phyloP scores from a whole-genome alignment of 345 rosid genomes.

The Trapa incisa region DNA sequence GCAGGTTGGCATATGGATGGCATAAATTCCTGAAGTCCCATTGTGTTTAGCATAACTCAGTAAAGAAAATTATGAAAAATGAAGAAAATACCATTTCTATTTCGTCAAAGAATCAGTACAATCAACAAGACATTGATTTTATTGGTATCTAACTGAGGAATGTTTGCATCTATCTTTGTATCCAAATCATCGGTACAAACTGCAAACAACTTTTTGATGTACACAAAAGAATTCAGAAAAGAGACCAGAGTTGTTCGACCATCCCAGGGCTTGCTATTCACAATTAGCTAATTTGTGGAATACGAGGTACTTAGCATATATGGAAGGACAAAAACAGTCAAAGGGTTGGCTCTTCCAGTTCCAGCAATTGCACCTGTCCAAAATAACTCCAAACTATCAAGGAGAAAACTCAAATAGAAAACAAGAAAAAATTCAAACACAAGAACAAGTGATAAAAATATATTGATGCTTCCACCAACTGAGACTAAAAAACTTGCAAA shows the following conservation, averaged over 20 bases:
- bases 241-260: not conserved
- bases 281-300: slow-evolving; percentile 20
- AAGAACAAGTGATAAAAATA: not conserved
- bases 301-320: slow-evolving; percentile 28
- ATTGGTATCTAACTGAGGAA: slow-evolving; percentile 1
- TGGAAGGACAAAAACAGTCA: slow-evolving; percentile 47
- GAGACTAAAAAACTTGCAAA: not conserved
- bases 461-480: not conserved
- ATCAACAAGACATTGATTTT: not conserved
- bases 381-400: slow-evolving; percentile 58
- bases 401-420: slow-evolving; percentile 24
- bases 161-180: not conserved
- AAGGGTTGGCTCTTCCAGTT: slow-evolving; percentile 48
- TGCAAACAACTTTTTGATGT: not conserved
- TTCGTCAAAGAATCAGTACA: not conserved
- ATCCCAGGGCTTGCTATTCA: slow-evolving; percentile 1
- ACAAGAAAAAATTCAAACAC: not conserved
- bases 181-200: not conserved
- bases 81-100: not conserved
- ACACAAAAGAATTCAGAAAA: slow-evolving; percentile 2
- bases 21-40: not conserved
- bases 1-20: not conserved
- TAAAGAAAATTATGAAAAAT: not conserved
- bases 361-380: slow-evolving; percentile 55
- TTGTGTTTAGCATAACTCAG: not conserved